Evolutionary conservation across 192 early-diverging fungal species (phyloP), one percentile per base, ranked within the genome.

Genomic region (Backusella mclennaniae): DNA sequence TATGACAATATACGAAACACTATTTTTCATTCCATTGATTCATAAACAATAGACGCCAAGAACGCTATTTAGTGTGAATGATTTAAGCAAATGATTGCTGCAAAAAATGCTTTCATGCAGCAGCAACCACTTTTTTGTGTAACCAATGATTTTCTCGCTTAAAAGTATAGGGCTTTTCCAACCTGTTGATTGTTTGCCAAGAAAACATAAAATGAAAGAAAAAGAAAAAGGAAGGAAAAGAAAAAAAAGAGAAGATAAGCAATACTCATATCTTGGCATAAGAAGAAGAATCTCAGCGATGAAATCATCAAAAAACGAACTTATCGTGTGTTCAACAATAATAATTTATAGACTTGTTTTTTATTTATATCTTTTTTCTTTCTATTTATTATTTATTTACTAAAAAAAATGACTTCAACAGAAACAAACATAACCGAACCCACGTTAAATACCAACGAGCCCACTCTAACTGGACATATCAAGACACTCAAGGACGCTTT

Each of bases 401-500:
- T 53, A 53, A 56, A n/a, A 56, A 53, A 56, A 26, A 56, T 56
- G 53, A 56, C 53, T 56, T 56, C 53, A 26, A 56, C 53, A 3
- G 53, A 56, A 56, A 56, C 53, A 56, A 56, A 56, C n/a, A 23
- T 21, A 19, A 56, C 21, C n/a, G 21, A 44, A 4, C 42, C 53
- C n/a, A 7, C 53, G 8, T 12, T 56, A 21, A 56, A n/a, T 67
- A 67, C 66, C 11, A 35, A 23, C 29, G 53, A 56, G 2, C 9
- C 53, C 21, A 67, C 66, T 29, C 17, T 73, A 31, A n/a, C 52
- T 36, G 71, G 44, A 3, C 44, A 52, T n/a, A n/a, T 73, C 15
- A 52, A 63, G 71, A 71, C 52, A 33, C 76, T 88, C 68, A 84
- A 80, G 23, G 83, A 84, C 7, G 86, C 86, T 35, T 89, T 89